phyloP scores from a whole-genome alignment of 768 basidiomycete species.

The Hemileccinum impolitum region DNA sequence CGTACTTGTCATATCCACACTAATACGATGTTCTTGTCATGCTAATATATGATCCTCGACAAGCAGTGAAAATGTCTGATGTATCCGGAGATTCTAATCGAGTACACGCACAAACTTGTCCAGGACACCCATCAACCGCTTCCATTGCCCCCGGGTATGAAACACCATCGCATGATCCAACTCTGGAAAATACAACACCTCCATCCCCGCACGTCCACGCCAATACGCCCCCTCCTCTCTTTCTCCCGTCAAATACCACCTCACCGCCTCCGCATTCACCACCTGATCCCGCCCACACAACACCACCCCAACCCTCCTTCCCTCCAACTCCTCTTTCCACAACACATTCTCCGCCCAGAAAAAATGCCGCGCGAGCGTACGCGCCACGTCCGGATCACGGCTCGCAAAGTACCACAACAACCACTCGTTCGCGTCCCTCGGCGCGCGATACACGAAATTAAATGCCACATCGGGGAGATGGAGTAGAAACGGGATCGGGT shows the following conservation, averaged over 20 bases:
- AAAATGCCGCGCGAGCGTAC: constrained; percentile 56
- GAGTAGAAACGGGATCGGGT: constrained; percentile 64
- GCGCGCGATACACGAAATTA: constrained; percentile 61
- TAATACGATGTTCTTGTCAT: neutral
- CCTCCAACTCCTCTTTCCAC: constrained; percentile 54
- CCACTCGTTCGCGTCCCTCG: constrained; percentile 57
- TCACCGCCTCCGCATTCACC: constrained; percentile 37
- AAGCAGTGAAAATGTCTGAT: too few relatives aligned
- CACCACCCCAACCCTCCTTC: constrained; percentile 31
- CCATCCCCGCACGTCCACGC: constrained; percentile 27
- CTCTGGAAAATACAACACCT: constrained; percentile 38
- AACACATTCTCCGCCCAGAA: constrained; percentile 64
- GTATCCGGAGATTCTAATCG: neutral
- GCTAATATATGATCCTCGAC: neutral
- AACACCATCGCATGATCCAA: constrained; percentile 44
- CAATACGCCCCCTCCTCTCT: constrained; percentile 20
- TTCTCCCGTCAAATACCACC: constrained; percentile 39
- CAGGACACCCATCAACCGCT: constrained; percentile 31
- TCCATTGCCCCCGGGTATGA: constrained; percentile 25
- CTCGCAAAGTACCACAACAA: constrained; percentile 67
- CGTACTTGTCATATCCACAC: constrained; percentile 1
- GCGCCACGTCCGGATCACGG: constrained; percentile 59
- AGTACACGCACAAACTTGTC: constrained; percentile 25
- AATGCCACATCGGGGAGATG: constrained; percentile 60
- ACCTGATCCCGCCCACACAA: constrained; percentile 42